Evolutionary conservation across 352 stramenopile species (phyloP), one percentile per base, ranked within the genome.

Genomic region (Thalassiosira tumida): DNA sequence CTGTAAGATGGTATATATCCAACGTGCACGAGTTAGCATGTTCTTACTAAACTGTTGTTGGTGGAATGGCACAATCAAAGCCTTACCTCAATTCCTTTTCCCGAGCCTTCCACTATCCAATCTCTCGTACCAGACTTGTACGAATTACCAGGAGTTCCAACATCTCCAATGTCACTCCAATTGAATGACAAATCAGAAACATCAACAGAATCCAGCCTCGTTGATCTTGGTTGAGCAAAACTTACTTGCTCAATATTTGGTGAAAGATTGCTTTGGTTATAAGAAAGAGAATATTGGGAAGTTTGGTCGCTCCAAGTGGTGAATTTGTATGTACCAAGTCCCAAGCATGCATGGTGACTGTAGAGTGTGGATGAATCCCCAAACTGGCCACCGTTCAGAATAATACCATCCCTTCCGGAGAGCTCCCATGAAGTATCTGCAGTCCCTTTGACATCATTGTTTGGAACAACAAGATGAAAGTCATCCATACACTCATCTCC

Each of bases 401-500:
- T 59, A 24, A 59, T 59, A 59, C 13, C 47, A 24, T 59, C 13
- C 47, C 24, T 59, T 13, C 47, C 47, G 24, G 47, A 59, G 47
- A 59, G 47, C 47, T 59, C 47, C 47, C 47, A 59, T 59, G 47
- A 59, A 59, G 47, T 59, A 59, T 59, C 47, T 13, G 47, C 47
- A 59, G 47, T 24, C 13, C 47, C 47, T 13, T 59, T 59, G 47
- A 59, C 13, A 59, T 59, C 47, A 24, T 59, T 24, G 13, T 59
- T 59, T 59, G 47, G 47, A 59, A 59, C 47, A 59, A 59, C 47
- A 59, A 59, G 47, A 59, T 59, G 47, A 59, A 59, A 59, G 47
- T 59, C 47, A 59, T 59, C 47, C 47, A 59, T 59, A 24, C 47
- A 59, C 24, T 24, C 47, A 24, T 59, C 47, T 13, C 24, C 24